These are phyloP conservation scores for Microcos paniculata DNA, from an alignment of 345 rosid species.

Conservation along the genomic window DNA sequence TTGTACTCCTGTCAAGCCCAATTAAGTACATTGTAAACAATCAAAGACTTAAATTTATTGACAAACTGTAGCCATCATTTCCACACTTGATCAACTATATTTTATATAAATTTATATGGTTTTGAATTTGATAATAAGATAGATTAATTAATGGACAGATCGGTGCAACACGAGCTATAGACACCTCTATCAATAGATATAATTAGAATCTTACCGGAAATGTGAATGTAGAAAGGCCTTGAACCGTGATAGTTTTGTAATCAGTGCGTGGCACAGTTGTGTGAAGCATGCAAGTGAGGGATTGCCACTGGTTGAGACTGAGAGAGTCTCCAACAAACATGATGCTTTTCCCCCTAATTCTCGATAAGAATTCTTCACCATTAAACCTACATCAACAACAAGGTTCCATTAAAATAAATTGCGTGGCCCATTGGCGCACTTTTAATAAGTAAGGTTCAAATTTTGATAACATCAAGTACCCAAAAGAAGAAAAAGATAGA, in stretches of 20 bases:
- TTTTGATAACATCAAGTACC: no score
- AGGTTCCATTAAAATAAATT: background rate
- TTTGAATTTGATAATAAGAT: no score
- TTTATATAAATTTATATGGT: no score
- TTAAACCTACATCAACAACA: conserved; percentile 39
- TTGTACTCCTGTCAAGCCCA: conserved; percentile 24
- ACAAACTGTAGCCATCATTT: no score
- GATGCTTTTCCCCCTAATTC: conserved; percentile 52
- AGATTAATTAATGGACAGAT: no score
- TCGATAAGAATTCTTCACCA: conserved; percentile 51
- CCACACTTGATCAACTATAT: no score
- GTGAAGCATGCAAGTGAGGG: conserved; percentile 82
- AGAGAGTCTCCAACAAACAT: conserved; percentile 90
- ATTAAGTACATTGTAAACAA: background rate
- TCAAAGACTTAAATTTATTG: no score
- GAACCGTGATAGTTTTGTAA: conserved; percentile 25
- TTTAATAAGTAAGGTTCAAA: no score
- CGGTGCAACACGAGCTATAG: no score
- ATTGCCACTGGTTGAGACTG: conserved; percentile 87
- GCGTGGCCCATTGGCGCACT: no score
- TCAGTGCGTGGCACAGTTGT: conserved; percentile 38
- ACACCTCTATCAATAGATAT: background rate
- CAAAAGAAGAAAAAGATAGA: no score
- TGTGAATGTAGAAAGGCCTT: conserved; percentile 56
- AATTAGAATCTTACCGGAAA: conserved; percentile 40